These are phyloP conservation scores for Hanseniaspora occidentalis DNA, from an alignment of 805 yeast genomes.

Conservation along the genomic window DNA sequence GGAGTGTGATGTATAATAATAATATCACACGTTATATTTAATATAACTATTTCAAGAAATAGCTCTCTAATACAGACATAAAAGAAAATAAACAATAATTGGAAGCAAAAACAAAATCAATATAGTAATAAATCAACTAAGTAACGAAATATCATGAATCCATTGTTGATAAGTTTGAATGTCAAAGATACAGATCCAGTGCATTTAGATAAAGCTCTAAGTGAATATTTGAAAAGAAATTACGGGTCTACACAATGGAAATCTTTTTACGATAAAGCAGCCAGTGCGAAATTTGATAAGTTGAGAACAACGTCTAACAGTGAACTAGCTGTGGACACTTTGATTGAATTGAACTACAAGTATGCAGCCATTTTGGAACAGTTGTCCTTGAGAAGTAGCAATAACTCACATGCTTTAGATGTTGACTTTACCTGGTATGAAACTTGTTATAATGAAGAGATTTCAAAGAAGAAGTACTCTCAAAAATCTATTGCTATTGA, in stretches of 20 bases:
- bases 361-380: slow-evolving; percentile 78
- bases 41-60: too few relatives aligned
- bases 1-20: too few relatives aligned
- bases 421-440: slow-evolving; percentile 72
- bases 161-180: slow-evolving; percentile 14
- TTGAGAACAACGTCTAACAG: slow-evolving; percentile 22
- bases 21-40: too few relatives aligned
- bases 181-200: slow-evolving; percentile 21
- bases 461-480: slow-evolving; percentile 29
- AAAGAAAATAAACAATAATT: not conserved
- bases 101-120: not conserved
- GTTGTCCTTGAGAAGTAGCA: slow-evolving; percentile 64
- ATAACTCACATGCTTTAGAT: slow-evolving; percentile 39
- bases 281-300: slow-evolving; percentile 16
- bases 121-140: not conserved
- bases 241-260: slow-evolving; percentile 23
- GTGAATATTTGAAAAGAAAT: slow-evolving; percentile 18
- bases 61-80: too few relatives aligned
- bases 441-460: slow-evolving; percentile 40
- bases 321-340: slow-evolving; percentile 19
- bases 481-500: slow-evolving; percentile 81
- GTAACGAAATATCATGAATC: slow-evolving; percentile 12
- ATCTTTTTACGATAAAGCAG: slow-evolving; percentile 19
- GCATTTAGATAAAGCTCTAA: slow-evolving; percentile 20
- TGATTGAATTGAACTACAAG: slow-evolving; percentile 31